These are phyloP conservation scores for Ambrosia hybrid DNA, from an alignment of 140 eudicot genomes.

Conservation along the genomic window DNA sequence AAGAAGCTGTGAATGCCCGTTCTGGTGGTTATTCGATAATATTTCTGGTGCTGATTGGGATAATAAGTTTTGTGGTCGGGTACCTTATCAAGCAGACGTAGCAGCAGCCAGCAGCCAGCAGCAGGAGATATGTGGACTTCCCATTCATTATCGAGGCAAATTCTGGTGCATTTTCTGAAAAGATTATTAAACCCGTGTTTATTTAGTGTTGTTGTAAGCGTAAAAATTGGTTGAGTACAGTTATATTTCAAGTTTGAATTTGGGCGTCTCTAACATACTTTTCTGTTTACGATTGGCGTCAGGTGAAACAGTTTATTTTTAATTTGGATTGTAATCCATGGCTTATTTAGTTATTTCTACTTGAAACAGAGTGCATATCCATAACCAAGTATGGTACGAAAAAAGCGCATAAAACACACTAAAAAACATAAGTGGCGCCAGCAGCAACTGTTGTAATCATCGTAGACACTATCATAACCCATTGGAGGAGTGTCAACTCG, in stretches of 20 bases:
- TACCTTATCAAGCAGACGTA: slow-evolving; percentile 60
- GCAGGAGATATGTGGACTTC: slow-evolving; percentile 17
- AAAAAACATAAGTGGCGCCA: too few relatives aligned
- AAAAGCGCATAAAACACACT: too few relatives aligned
- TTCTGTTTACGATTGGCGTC: neutral
- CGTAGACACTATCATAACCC: too few relatives aligned
- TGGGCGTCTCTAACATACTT: neutral
- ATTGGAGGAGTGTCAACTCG: too few relatives aligned
- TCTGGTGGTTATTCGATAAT: slow-evolving; percentile 53
- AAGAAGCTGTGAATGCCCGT: slow-evolving; percentile 44
- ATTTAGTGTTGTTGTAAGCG: slow-evolving; percentile 29
- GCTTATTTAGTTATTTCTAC: neutral
- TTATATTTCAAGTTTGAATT: slow-evolving; percentile 10
- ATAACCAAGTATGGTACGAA: neutral
- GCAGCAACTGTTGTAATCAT: too few relatives aligned
- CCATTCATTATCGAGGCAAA: slow-evolving; percentile 18
- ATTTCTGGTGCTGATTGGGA: slow-evolving; percentile 50
- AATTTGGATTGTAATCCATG: neutral
- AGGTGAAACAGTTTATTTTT: neutral
- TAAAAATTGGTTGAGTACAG: slow-evolving; percentile 20
- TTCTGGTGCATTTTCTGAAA: slow-evolving; percentile 14
- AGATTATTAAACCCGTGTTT: slow-evolving; percentile 12
- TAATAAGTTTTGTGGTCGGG: slow-evolving; percentile 62
- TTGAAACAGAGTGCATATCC: neutral
- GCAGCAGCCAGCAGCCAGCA: neutral